Conservation (phyloP, 352 stramenopile species). For the Phytophthora pseudosyringae region DNA sequence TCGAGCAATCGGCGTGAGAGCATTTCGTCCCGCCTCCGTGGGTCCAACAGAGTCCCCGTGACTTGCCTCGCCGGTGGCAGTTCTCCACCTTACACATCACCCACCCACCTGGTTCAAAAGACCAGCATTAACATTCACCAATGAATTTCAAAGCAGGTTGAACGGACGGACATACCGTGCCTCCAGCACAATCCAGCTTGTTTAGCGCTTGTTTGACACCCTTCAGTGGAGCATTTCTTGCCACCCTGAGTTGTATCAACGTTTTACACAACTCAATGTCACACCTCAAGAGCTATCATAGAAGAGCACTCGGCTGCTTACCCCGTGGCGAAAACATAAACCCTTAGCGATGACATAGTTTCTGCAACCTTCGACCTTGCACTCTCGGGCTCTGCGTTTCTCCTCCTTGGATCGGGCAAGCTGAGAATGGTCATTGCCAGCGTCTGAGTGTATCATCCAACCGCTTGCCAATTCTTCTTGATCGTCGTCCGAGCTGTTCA, state of each 20-base stretch:
- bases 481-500: neutral
- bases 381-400: neutral
- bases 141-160: neutral
- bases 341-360: conserved; percentile 1
- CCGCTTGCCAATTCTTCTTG: neutral
- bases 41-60: conserved; percentile 77
- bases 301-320: neutral
- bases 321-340: conserved; percentile 9
- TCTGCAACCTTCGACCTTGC: conserved; percentile 1
- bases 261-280: neutral
- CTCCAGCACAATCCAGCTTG: conserved; percentile 1
- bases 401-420: neutral
- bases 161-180: neutral
- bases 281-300: neutral
- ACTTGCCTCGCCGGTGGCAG: conserved; percentile 69
- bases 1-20: conserved; percentile 47
- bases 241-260: conserved; percentile 2
- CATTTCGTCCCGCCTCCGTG: conserved; percentile 73
- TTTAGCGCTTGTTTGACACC: conserved; percentile 4
- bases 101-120: conserved; percentile 37
- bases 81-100: conserved; percentile 56
- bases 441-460: neutral
- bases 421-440: too few relatives aligned
- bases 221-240: conserved; percentile 10
- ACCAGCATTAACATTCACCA: neutral